Evolutionary conservation across 805 yeast genomes (phyloP).

Genomic region (Wickerhamiella azymoides): DNA sequence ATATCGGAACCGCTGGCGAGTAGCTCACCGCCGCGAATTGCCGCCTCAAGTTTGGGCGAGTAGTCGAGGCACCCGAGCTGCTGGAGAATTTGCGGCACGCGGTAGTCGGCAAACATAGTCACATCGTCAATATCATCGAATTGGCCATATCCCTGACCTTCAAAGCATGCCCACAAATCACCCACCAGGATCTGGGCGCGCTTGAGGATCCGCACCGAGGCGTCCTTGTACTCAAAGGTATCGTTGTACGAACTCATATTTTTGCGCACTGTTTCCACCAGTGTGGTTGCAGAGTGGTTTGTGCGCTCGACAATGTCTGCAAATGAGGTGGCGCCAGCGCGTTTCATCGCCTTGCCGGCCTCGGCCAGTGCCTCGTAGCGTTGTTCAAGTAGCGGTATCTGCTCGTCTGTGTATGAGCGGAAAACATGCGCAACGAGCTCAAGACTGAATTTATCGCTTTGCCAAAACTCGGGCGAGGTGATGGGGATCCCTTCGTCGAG

Average conservation of each 20-base stretch:
- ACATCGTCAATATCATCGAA: conserved; percentile 28
- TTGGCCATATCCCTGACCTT: conserved; percentile 25
- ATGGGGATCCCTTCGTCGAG: conserved; percentile 28
- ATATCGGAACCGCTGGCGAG: conserved; percentile 23
- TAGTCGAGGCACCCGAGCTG: conserved; percentile 27
- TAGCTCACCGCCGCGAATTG: conserved; percentile 15
- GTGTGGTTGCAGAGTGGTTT: conserved; percentile 22
- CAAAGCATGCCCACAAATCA: conserved; percentile 33
- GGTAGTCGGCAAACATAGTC: conserved; percentile 35
- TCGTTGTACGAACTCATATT: conserved; percentile 27
- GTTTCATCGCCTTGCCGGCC: conserved; percentile 24
- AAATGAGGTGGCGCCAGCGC: conserved; percentile 14
- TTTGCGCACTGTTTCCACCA: conserved; percentile 22
- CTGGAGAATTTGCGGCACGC: conserved; percentile 32
- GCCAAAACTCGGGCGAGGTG: conserved; percentile 28
- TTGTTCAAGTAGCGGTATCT: conserved; percentile 26
- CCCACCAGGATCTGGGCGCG: conserved; percentile 32
- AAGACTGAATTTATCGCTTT: conserved; percentile 16
- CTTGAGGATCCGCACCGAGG: conserved; percentile 24
- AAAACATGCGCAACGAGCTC: conserved; percentile 22
- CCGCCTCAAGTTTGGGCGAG: conserved; percentile 18
- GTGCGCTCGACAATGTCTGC: conserved; percentile 19
- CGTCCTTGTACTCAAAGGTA: conserved; percentile 20
- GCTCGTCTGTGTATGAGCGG: conserved; percentile 23
- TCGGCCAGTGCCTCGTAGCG: conserved; percentile 26